Evolutionary conservation across 495 filamentous ascomycete genomes (phyloP).

Genomic region (Recurvomyces mirabilis): DNA sequence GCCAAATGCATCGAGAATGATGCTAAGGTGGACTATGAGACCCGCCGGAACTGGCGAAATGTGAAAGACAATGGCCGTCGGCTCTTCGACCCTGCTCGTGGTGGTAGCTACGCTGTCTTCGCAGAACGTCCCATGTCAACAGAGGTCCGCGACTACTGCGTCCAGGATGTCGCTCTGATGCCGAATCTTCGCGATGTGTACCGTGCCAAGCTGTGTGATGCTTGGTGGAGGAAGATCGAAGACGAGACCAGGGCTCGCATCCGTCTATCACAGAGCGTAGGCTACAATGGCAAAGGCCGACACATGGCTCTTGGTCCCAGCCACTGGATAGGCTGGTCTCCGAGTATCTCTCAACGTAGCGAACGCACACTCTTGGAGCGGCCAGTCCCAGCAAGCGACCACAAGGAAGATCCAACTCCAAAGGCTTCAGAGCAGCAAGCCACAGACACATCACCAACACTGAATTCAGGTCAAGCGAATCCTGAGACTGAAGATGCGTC

Average conservation of each 20-base stretch:
- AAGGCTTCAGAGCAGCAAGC: too few species aligned
- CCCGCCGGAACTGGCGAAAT: neutral
- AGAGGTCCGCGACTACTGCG: neutral
- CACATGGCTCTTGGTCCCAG: neutral
- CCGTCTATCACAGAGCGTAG: neutral
- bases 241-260: neutral
- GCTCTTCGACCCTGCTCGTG: neutral
- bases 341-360: neutral
- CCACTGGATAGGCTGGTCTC: neutral
- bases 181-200: neutral
- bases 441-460: too few species aligned
- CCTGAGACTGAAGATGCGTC: too few species aligned
- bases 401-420: too few species aligned
- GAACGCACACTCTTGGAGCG: neutral
- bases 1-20: constrained; percentile 35
- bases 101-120: neutral
- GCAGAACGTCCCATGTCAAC: neutral
- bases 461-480: too few species aligned
- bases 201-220: neutral
- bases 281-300: neutral
- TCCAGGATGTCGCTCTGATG: neutral
- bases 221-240: neutral
- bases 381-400: too few species aligned
- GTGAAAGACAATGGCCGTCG: neutral
- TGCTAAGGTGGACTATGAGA: neutral